Base-by-base conservation (phyloP, 352 stramenopile species). In the Pythium dissimile region DNA sequence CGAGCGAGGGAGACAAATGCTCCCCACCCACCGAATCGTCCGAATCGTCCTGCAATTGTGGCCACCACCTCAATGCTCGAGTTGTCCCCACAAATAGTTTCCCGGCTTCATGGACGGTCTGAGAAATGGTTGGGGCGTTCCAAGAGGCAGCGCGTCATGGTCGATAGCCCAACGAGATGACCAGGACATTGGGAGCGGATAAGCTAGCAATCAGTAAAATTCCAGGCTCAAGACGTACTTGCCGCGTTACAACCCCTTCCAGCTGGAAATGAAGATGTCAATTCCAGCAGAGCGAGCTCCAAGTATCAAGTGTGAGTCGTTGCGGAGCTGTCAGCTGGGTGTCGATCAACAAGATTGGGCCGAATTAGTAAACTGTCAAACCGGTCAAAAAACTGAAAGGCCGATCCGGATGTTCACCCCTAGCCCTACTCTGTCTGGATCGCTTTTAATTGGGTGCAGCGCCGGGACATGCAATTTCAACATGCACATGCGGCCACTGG, bases 271-370 rank as follows among this genome's bases (percentile, higher is more conserved):
- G 43, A 48, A 53, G 59, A 66, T 55, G 59, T 66, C 59, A 60
- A 56, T 1, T 13, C 39, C 23, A 48, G 24, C 38, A 31, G 24
- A n/a, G 15, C 41, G 18, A 34, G 7, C n/a, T 10, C 24, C 30
- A 59, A 49, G 48, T 66, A 66, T 66, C 59, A 66, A 66, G 59
- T 60, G 49, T 53, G 59, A 56, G 50, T 66, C 50, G 50, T 35
- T 64, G n/a, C 21, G 9, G 7, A 45, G 15, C 44, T 37, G 54
- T 54, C 44, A 62, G 45, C 27, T 59, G 51, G 41, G 16, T 24
- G 32, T 32, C 47, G 47, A 54, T 54, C 54, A 62, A 20, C 43
- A 45, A 34, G 23, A 58, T 42, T 27, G 47, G 11, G n/a, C n/a
- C 20, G 5, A 34, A 20, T 2, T 31, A 18, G 21, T 46, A 30